These are phyloP conservation scores for Tephrocybe sp. DNA, from an alignment of 768 basidiomycete species.

Conservation along the genomic window DNA sequence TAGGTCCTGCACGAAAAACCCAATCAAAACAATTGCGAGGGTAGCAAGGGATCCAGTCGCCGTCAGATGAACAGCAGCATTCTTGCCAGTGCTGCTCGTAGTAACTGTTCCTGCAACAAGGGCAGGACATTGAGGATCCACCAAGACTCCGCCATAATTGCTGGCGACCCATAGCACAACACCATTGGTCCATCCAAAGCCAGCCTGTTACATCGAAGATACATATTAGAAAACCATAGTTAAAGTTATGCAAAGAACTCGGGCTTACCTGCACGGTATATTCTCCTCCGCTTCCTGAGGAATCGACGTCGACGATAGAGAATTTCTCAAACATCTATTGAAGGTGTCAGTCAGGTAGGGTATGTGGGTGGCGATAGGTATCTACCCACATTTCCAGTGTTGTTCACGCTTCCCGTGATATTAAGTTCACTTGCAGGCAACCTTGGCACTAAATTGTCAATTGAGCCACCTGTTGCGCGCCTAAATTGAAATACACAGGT, in stretches of 20 bases:
- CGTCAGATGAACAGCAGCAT: conserved; percentile 9
- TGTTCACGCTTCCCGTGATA: conserved; percentile 59
- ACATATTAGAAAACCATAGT: neutral
- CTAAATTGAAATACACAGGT: conserved; percentile 30
- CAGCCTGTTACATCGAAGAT: conserved; percentile 39
- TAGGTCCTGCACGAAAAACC: neutral
- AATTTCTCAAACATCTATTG: conserved; percentile 89
- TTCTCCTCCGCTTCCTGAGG: conserved; percentile 79
- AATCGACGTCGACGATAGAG: conserved; percentile 73
- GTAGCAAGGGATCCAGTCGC: conserved; percentile 4
- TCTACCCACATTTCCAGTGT: conserved; percentile 70
- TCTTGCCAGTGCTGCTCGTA: conserved; percentile 2
- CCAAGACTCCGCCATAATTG: conserved; percentile 59
- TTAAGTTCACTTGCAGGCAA: conserved; percentile 71
- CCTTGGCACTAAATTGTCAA: conserved; percentile 64
- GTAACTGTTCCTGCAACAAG: conserved; percentile 28
- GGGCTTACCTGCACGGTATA: conserved; percentile 75
- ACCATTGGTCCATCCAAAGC: conserved; percentile 91
- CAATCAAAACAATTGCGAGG: neutral
- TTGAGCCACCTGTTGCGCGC: conserved; percentile 86
- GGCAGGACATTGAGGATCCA: conserved; percentile 60
- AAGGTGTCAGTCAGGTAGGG: conserved; percentile 1
- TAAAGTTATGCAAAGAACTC: conserved; percentile 13
- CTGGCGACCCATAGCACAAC: conserved; percentile 73
- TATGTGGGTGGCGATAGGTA: neutral